Evolutionary conservation across 768 basidiomycete species (phyloP), one percentile per base, ranked within the genome.

Genomic region (Phanerochaete carnosa): DNA sequence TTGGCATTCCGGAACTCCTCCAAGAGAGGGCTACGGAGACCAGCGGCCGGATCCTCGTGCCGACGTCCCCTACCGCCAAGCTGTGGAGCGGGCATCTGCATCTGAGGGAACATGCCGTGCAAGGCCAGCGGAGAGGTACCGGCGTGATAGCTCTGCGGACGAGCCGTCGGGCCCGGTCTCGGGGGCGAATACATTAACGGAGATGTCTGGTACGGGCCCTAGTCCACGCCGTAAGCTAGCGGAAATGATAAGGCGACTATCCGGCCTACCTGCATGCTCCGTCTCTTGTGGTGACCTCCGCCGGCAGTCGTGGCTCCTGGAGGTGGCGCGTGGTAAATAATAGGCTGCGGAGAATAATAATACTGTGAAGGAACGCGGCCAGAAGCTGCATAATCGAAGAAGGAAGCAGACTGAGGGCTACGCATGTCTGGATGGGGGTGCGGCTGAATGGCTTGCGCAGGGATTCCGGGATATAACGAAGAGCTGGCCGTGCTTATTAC

Each of bases 1-100:
- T 89, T 90, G 75, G 90, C 89, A 32, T 84, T 80, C 60, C 93
- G 84, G 73, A 95, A 97, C 60, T 95, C 92, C 58, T 95, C 92
- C 55, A 97, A 73, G 39, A 92, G 68, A 9, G 87, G 79, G 71
- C 91, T 94, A 55, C 91, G 83, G 61, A 85, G 69, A 15, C 79
- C 72, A 5, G 71, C 62, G 0, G 75, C 60, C 8, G 65, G 70
- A 33, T 73, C 71, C 32, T 80, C 81, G 22, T 74, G 73, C 45
- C 81, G 83, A 33, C 83, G 82, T 32, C 71, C 70, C 22, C 76
- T 75, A 52, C 82, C 82, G 53, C 75, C 60, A 12, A 65, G 69
- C 28, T 78, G 80, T n/a, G 46, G 55, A 4, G 50, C 12, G 23
- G 57, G 55, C 33, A 61, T 52, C 35, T 55, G 54, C 35, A 55